Percentiles rank a stretch among this genome's conserved stretches.
Evolutionary conservation across 371 early-diverging fungal genomes (phyloP).

Genomic region (Saksenaea vasiformis): DNA sequence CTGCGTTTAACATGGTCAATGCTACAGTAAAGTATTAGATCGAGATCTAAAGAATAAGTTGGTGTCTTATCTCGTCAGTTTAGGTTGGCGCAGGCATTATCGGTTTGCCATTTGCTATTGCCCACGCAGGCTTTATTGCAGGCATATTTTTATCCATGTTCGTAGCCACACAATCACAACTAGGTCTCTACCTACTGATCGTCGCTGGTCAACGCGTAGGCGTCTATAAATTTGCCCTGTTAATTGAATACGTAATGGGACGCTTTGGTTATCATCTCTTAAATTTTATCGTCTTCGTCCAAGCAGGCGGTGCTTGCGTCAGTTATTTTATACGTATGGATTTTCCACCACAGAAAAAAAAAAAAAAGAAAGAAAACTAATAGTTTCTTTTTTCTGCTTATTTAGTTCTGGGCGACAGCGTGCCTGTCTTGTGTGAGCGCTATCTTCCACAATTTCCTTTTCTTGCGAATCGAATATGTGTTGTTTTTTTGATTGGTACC

Average conservation of each 20-base stretch:
- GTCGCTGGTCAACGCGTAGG: constrained; percentile 40
- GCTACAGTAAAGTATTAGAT: constrained; percentile 28
- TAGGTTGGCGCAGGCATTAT: constrained; percentile 51
- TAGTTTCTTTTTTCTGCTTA: not conserved
- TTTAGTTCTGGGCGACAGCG: constrained; percentile 49
- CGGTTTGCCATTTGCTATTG: constrained; percentile 48
- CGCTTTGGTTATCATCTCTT: constrained; percentile 38
- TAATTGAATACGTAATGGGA: constrained; percentile 47
- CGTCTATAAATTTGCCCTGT: constrained; percentile 43
- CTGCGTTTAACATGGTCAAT: constrained; percentile 49
- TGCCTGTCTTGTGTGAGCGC: constrained; percentile 36
- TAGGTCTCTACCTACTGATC: constrained; percentile 46
- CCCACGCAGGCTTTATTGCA: constrained; percentile 47
- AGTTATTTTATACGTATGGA: constrained; percentile 40
- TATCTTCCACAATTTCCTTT: constrained; percentile 23
- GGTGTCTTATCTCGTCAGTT: too few relatives aligned
- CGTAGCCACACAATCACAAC: constrained; percentile 39
- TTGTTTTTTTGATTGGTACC: constrained; percentile 32
- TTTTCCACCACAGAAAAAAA: not conserved
- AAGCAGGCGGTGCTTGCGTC: constrained; percentile 36
- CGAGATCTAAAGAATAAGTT: too few relatives aligned
- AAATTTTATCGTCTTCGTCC: constrained; percentile 41
- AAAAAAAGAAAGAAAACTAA: not conserved
- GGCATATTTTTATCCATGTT: constrained; percentile 41
- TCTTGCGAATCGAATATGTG: constrained; percentile 20